A percentile compares a stretch with the other conserved stretches of the same genome.
These are phyloP conservation scores for Lolium rigidum DNA, from an alignment of 176 grass and related monocot species.

Conservation along the genomic window DNA sequence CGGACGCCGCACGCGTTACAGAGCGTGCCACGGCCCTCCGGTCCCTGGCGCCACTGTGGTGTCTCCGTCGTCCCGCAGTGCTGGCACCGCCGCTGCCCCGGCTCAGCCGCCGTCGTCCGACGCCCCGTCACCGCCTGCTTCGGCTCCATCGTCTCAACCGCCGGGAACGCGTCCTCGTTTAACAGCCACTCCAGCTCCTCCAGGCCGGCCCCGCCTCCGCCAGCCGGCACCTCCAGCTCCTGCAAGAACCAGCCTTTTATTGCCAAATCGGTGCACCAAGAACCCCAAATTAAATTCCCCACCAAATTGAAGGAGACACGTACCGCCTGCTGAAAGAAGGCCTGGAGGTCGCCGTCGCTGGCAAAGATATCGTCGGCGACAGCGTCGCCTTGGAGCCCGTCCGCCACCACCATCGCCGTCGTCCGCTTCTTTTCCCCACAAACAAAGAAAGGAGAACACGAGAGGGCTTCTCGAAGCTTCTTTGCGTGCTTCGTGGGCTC, in stretches of 20 bases:
- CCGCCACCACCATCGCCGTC: slow-evolving; percentile 32
- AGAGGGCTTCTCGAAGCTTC: not conserved
- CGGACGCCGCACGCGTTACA: slow-evolving; percentile 72
- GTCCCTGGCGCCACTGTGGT: slow-evolving; percentile 60
- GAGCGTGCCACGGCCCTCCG: slow-evolving; percentile 50
- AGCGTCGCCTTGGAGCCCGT: not conserved
- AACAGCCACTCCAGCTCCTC: slow-evolving; percentile 18
- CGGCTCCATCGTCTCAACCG: not conserved
- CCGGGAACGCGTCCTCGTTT: not conserved
- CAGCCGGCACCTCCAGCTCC: slow-evolving; percentile 27
- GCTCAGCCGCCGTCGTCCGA: not conserved
- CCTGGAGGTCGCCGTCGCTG: slow-evolving; percentile 19
- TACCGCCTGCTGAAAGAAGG: slow-evolving; percentile 38
- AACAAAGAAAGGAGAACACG: not conserved
- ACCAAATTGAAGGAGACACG: not conserved
- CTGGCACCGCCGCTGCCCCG: slow-evolving; percentile 32
- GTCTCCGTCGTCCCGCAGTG: slow-evolving; percentile 58
- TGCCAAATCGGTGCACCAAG: not conserved
- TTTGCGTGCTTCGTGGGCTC: not conserved
- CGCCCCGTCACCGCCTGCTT: not conserved
- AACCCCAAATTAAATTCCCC: not conserved
- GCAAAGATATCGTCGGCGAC: slow-evolving; percentile 39
- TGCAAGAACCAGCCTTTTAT: slow-evolving; percentile 41
- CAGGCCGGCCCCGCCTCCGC: slow-evolving; percentile 15
- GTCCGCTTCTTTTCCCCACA: not conserved